Evolutionary conservation across 805 yeast genomes (phyloP).

Genomic region (Zygosaccharomyces bisporus): DNA sequence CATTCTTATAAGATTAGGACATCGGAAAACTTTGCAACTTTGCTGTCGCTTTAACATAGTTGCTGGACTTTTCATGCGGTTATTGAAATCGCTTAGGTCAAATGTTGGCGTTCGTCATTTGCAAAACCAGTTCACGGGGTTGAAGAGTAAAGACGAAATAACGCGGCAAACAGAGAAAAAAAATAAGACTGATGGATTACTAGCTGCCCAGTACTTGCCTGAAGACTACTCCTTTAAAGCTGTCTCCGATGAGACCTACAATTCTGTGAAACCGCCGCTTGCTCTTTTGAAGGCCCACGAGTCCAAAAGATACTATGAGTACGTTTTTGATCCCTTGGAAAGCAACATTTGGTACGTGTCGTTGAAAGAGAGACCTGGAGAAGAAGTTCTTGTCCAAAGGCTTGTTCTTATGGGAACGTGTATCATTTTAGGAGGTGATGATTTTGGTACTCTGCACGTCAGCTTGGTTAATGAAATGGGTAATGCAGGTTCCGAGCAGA

Average conservation of each 20-base stretch:
- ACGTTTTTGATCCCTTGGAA: conserved; percentile 9
- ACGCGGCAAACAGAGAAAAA: neutral
- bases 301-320: conserved; percentile 18
- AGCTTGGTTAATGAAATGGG: conserved; percentile 12
- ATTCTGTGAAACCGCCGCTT: conserved; percentile 16
- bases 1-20: too few relatives aligned
- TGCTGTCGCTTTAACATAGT: neutral
- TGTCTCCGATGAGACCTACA: conserved; percentile 15
- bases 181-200: neutral
- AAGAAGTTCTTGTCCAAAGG: conserved; percentile 9
- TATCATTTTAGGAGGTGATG: conserved; percentile 11
- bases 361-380: conserved; percentile 11
- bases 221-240: conserved; percentile 11
- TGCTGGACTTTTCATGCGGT: neutral
- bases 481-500: conserved; percentile 6
- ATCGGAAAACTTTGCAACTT: too few relatives aligned
- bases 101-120: neutral
- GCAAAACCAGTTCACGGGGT: neutral
- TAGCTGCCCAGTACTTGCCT: neutral
- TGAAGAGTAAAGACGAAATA: neutral
- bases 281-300: conserved; percentile 18
- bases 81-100: neutral
- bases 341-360: conserved; percentile 12
- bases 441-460: conserved; percentile 6
- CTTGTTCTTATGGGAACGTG: conserved; percentile 14